Percentiles rank a stretch among this genome's conserved stretches.
These are phyloP conservation scores for Nakazawaea peltata DNA, from an alignment of 805 yeast genomes.

Conservation along the genomic window DNA sequence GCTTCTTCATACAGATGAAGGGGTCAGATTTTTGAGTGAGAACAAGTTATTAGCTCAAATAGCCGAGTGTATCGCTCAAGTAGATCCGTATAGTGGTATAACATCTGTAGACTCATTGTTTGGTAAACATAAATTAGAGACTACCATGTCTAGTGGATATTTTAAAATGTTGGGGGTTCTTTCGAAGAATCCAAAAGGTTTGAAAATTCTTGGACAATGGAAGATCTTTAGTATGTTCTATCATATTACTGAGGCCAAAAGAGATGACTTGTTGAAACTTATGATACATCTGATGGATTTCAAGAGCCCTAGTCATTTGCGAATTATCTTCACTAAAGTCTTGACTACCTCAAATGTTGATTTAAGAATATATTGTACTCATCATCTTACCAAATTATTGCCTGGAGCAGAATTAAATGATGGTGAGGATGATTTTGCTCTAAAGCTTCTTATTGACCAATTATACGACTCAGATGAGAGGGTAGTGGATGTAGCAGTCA, in stretches of 20 bases:
- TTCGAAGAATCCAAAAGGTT: constrained; percentile 52
- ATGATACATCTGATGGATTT: constrained; percentile 59
- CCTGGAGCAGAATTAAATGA: constrained; percentile 15
- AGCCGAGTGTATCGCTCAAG: constrained; percentile 81
- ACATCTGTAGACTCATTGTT: constrained; percentile 68
- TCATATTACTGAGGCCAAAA: constrained; percentile 51
- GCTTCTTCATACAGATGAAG: constrained; percentile 54
- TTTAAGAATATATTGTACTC: constrained; percentile 51
- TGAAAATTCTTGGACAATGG: constrained; percentile 69
- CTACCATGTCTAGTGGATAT: constrained; percentile 69
- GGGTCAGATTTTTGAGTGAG: constrained; percentile 55
- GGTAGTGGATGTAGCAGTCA: constrained; percentile 51
- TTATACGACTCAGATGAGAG: constrained; percentile 57
- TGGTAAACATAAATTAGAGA: constrained; percentile 46
- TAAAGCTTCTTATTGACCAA: constrained; percentile 53
- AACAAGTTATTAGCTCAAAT: constrained; percentile 82
- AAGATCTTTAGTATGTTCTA: constrained; percentile 75
- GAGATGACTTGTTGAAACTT: constrained; percentile 49
- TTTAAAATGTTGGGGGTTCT: constrained; percentile 71
- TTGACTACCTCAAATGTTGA: constrained; percentile 44
- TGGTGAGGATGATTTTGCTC: constrained; percentile 32
- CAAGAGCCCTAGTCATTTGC: constrained; percentile 52
- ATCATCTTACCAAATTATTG: constrained; percentile 36
- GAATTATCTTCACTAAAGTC: constrained; percentile 59
- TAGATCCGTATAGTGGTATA: constrained; percentile 74